Percentiles rank a stretch among this genome's conserved stretches.
Evolutionary conservation across 129 eudicot genomes (phyloP).

Genomic region (Tagetes patula): DNA sequence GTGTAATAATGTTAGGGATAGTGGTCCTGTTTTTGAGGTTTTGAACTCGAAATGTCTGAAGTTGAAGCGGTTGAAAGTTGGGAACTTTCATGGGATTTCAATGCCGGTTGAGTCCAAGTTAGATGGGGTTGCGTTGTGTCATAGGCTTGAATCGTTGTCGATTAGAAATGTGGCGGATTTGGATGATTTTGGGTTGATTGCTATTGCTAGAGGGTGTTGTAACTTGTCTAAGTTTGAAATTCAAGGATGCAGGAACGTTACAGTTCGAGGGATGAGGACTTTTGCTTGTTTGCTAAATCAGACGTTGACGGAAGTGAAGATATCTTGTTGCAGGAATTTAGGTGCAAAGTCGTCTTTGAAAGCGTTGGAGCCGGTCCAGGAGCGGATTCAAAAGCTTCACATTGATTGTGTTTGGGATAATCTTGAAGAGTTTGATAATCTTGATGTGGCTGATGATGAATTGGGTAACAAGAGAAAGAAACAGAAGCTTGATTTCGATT

Average conservation of each 20-base stretch:
- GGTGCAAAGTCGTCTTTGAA: constrained; percentile 57
- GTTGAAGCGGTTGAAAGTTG: constrained; percentile 59
- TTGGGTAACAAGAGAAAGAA: constrained; percentile 36
- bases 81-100: constrained; percentile 74
- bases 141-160: constrained; percentile 63
- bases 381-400: constrained; percentile 61
- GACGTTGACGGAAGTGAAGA: constrained; percentile 69
- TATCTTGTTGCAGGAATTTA: constrained; percentile 76
- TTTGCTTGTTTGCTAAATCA: constrained; percentile 53
- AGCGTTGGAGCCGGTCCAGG: constrained; percentile 75
- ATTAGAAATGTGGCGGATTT: constrained; percentile 77
- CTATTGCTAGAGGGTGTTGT: constrained; percentile 80
- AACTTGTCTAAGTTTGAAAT: constrained; percentile 67
- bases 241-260: constrained; percentile 70
- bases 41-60: constrained; percentile 63
- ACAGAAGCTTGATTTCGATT: constrained; percentile 46
- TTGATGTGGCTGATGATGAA: constrained; percentile 44
- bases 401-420: constrained; percentile 79
- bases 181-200: constrained; percentile 82
- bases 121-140: constrained; percentile 83
- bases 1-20: constrained; percentile 58
- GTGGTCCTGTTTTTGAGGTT: constrained; percentile 67
- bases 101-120: constrained; percentile 67
- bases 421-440: constrained; percentile 42
- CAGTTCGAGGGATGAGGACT: constrained; percentile 76